Evolutionary conservation across 805 yeast genomes (phyloP).

Genomic region (Cyberlindnera japonica): DNA sequence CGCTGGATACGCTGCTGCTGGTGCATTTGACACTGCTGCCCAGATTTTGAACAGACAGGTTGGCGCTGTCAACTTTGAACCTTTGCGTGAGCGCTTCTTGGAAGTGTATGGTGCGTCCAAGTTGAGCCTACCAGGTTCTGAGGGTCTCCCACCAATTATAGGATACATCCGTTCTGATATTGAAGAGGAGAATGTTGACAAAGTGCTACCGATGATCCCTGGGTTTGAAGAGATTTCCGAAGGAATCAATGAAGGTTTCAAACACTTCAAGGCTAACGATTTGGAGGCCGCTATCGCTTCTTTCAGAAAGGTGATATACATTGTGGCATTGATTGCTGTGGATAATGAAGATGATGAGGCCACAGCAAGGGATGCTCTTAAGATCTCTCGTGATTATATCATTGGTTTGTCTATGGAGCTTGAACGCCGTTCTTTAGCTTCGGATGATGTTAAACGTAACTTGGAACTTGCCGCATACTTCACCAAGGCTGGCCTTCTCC

Average conservation of each 20-base stretch:
- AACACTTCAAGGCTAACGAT: constrained; percentile 77
- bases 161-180: constrained; percentile 62
- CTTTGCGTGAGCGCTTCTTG: constrained; percentile 76
- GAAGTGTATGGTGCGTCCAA: constrained; percentile 82
- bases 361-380: constrained; percentile 67
- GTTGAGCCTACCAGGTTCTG: constrained; percentile 63
- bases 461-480: constrained; percentile 95
- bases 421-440: constrained; percentile 76
- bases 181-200: constrained; percentile 48
- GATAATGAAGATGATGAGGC: constrained; percentile 70
- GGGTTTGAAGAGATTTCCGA: constrained; percentile 66
- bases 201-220: constrained; percentile 65
- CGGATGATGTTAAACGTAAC: constrained; percentile 73
- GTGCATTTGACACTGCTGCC: constrained; percentile 94
- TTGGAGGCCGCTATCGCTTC: constrained; percentile 73
- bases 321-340: constrained; percentile 68
- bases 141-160: constrained; percentile 67
- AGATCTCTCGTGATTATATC: constrained; percentile 83
- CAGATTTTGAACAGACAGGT: constrained; percentile 85
- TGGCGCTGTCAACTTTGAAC: constrained; percentile 84
- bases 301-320: constrained; percentile 78
- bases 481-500: constrained; percentile 77
- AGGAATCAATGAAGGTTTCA: constrained; percentile 67
- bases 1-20: constrained; percentile 92
- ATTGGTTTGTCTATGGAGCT: constrained; percentile 89